A percentile compares a stretch with the other conserved stretches of the same genome.
Conservation (phyloP, 2,329 filamentous ascomycete species). For the Zymoseptoria brevis region DNA sequence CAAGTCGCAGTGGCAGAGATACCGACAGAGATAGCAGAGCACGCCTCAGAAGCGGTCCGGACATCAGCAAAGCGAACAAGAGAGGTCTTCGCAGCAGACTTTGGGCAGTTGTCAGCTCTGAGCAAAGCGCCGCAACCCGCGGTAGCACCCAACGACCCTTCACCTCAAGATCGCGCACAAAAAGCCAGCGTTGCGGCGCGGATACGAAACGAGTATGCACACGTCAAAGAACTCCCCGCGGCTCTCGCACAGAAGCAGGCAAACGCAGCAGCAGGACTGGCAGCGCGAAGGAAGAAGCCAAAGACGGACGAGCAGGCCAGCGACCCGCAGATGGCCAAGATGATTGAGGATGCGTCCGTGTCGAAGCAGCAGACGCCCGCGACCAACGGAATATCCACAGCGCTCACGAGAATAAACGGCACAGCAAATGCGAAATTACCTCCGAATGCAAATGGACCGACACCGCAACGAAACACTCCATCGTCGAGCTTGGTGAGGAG, state of each 20-base stretch:
- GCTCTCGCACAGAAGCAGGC: slow-evolving; percentile 73
- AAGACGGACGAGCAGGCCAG: slow-evolving; percentile 47
- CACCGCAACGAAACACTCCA: slow-evolving; percentile 42
- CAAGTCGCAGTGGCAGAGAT: slow-evolving; percentile 9
- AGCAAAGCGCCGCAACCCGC: slow-evolving; percentile 35
- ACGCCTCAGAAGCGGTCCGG: slow-evolving; percentile 29
- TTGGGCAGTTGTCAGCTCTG: slow-evolving; percentile 37
- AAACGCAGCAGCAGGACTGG: slow-evolving; percentile 48
- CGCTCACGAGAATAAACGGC: slow-evolving; percentile 47
- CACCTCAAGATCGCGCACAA: slow-evolving; percentile 38
- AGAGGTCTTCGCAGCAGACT: slow-evolving; percentile 47
- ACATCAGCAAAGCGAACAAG: slow-evolving; percentile 47
- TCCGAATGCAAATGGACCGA: slow-evolving; percentile 50
- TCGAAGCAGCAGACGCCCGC: slow-evolving; percentile 36
- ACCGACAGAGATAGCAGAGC: slow-evolving; percentile 15
- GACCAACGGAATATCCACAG: slow-evolving; percentile 46
- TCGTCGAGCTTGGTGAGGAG: slow-evolving; percentile 54
- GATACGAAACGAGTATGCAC: slow-evolving; percentile 66
- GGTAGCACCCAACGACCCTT: slow-evolving; percentile 38
- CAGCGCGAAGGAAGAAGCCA: slow-evolving; percentile 55
- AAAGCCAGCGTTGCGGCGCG: slow-evolving; percentile 47
- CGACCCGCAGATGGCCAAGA: slow-evolving; percentile 52
- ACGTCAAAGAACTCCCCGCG: slow-evolving; percentile 68
- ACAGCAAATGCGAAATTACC: slow-evolving; percentile 34
- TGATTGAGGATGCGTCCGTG: slow-evolving; percentile 57